Conservation (phyloP, 1,284 basidiomycete genomes). For the Irpex rosettiformis region DNA sequence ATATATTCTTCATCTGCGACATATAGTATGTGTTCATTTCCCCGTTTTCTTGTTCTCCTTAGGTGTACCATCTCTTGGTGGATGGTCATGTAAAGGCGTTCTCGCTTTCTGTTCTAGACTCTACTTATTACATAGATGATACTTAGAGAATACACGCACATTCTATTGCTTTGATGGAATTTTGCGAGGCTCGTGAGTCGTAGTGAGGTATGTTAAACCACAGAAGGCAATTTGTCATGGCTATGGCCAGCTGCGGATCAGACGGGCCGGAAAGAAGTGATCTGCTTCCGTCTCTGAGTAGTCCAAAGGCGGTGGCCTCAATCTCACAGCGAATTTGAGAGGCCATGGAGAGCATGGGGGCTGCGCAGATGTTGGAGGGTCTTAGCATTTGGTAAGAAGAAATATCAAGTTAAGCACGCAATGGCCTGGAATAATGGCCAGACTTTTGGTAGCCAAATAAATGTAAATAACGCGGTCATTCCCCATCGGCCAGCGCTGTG, state of each 20-base stretch:
- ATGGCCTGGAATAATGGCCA: background rate
- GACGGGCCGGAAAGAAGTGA: background rate
- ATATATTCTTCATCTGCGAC: background rate
- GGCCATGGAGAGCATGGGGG: too few species aligned
- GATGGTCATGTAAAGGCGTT: background rate
- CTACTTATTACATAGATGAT: background rate
- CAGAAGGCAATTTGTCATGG: background rate
- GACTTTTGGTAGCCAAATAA: slow-evolving; percentile 1
- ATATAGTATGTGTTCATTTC: background rate
- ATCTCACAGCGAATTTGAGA: too few species aligned
- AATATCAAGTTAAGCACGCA: too few species aligned
- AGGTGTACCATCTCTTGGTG: background rate
- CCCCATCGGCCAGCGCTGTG: background rate
- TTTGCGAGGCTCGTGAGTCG: background rate
- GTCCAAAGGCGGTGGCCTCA: too few species aligned
- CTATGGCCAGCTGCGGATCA: background rate
- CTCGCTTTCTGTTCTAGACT: background rate
- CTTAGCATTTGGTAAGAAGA: too few species aligned
- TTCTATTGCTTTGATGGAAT: background rate
- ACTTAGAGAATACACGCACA: background rate
- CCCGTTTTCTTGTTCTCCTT: background rate
- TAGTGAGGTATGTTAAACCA: background rate
- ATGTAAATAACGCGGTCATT: slow-evolving; percentile 4
- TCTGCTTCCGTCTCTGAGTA: too few species aligned
- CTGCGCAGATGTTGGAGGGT: too few species aligned